Conservation (phyloP, 345 rosid genomes). For the Mallotus nudiflorus region DNA sequence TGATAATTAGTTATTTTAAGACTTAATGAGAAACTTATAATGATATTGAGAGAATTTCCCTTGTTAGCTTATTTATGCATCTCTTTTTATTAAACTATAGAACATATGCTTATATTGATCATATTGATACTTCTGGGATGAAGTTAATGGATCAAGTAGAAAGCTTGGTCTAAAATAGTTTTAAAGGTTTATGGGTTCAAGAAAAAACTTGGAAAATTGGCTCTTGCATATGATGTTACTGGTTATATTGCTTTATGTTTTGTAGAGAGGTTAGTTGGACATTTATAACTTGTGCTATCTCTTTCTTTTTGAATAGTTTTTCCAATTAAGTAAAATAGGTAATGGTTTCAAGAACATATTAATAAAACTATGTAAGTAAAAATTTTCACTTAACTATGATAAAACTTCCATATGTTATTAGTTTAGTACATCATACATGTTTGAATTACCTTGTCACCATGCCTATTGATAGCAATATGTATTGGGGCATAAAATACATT, state of each 20-base stretch:
- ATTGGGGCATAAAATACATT: too few relatives aligned
- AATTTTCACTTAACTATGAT: not conserved
- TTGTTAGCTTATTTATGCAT: constrained; percentile 96
- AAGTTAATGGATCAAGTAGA: constrained; percentile 82
- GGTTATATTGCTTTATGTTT: constrained; percentile 78
- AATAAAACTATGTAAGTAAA: not conserved
- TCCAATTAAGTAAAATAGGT: not conserved
- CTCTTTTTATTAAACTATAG: constrained; percentile 68
- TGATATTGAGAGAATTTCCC: constrained; percentile 78
- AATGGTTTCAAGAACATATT: too few relatives aligned
- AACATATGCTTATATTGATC: constrained; percentile 76
- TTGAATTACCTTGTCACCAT: not conserved
- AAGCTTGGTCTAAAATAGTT: constrained; percentile 62
- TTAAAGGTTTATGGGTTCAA: constrained; percentile 73
- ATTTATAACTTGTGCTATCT: not conserved
- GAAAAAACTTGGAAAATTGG: constrained; percentile 82
- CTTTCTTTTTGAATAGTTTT: not conserved
- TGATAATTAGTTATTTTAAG: too few relatives aligned
- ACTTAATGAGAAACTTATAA: constrained; percentile 46
- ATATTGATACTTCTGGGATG: constrained; percentile 95
- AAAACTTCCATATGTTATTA: not conserved
- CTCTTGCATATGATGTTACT: constrained; percentile 87
- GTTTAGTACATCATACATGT: not conserved
- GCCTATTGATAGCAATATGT: not conserved
- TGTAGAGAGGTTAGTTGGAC: constrained; percentile 64